Evolutionary conservation across 495 filamentous ascomycete genomes (phyloP).

Genomic region (Neurospora sp.): DNA sequence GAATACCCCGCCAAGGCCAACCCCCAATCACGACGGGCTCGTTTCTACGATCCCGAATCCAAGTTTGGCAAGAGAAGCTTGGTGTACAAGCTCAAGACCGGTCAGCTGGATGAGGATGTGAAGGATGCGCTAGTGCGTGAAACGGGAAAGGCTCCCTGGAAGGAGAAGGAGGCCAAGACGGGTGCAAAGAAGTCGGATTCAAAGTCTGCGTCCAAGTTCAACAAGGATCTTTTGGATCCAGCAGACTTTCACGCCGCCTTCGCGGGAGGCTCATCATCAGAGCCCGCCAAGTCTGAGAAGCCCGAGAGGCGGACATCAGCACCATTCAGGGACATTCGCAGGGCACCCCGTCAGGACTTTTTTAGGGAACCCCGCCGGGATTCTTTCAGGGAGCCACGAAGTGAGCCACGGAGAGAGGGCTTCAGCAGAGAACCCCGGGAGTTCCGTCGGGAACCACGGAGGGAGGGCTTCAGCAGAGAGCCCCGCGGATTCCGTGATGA

Average conservation of each 20-base stretch:
- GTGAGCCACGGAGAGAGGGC: neutral
- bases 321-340: neutral
- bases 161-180: neutral
- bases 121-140: neutral
- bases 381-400: neutral
- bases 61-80: conserved; percentile 37
- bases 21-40: conserved; percentile 25
- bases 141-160: neutral
- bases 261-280: neutral
- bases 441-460: neutral
- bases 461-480: conserved; percentile 2
- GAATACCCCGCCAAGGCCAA: conserved; percentile 20
- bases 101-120: conserved; percentile 13
- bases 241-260: neutral
- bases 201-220: neutral
- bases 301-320: neutral
- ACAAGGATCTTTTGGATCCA: neutral
- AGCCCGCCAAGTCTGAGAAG: neutral
- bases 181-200: neutral
- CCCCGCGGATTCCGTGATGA: neutral
- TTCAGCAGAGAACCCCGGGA: neutral
- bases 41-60: conserved; percentile 31
- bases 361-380: neutral
- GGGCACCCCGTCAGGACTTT: neutral
- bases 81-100: conserved; percentile 31